A percentile compares a stretch with the other conserved stretches of the same genome.
These are phyloP conservation scores for Hemileccinum hortonii DNA, from an alignment of 1,284 basidiomycete genomes.

Conservation along the genomic window DNA sequence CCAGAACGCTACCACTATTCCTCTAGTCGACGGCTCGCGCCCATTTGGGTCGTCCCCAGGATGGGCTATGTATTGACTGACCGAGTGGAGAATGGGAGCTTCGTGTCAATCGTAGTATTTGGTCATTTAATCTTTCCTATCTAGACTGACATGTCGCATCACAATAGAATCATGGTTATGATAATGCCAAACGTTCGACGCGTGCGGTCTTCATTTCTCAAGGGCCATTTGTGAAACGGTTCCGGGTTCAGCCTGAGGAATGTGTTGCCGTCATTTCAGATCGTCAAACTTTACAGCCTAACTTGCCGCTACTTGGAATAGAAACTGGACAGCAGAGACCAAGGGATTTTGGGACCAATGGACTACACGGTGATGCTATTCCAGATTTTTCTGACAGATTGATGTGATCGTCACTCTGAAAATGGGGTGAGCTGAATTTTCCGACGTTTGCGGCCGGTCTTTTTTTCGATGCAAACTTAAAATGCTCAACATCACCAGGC, in stretches of 20 bases:
- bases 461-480: too few species aligned
- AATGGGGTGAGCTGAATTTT: too few species aligned
- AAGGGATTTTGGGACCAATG: conserved; percentile 67
- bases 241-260: conserved; percentile 43
- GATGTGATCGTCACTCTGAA: neutral
- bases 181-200: conserved; percentile 75
- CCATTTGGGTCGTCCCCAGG: conserved; percentile 79
- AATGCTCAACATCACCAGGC: too few species aligned
- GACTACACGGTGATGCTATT: neutral
- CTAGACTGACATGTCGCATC: neutral
- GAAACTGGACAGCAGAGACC: conserved; percentile 56
- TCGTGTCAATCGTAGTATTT: conserved; percentile 59
- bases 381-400: neutral
- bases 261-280: conserved; percentile 75
- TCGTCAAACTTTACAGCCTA: conserved; percentile 81
- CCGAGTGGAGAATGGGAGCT: conserved; percentile 55
- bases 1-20: conserved; percentile 77
- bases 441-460: too few species aligned
- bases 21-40: conserved; percentile 70
- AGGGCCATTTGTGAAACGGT: conserved; percentile 68
- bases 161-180: conserved; percentile 76
- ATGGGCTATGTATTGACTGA: conserved; percentile 71
- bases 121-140: neutral
- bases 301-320: conserved; percentile 72
- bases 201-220: conserved; percentile 86